Conservation (phyloP, 2,329 filamentous ascomycete species). For the Pseudocercospora eumusae region DNA sequence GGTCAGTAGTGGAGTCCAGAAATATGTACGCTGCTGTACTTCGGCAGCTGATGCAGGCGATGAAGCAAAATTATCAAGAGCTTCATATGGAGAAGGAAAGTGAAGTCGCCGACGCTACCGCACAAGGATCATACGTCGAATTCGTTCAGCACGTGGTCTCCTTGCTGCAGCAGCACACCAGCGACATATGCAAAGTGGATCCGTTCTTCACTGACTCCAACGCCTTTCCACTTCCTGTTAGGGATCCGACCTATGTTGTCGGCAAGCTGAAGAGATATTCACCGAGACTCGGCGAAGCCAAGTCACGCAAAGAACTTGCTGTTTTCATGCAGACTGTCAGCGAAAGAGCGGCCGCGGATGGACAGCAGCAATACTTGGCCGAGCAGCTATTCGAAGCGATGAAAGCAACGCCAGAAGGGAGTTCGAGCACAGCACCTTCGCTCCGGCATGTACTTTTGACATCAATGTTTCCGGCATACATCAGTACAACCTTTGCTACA, state of each 20-base stretch:
- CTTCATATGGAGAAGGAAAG: conserved; percentile 40
- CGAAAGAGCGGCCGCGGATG: conserved; percentile 59
- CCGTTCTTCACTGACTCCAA: conserved; percentile 62
- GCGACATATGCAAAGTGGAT: conserved; percentile 59
- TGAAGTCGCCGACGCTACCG: conserved; percentile 28
- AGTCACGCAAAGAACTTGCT: conserved; percentile 56
- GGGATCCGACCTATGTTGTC: conserved; percentile 64
- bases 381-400: conserved; percentile 57
- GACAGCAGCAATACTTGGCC: conserved; percentile 59
- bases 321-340: conserved; percentile 62
- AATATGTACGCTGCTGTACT: conserved; percentile 55
- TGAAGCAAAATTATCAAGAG: conserved; percentile 63
- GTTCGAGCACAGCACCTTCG: conserved; percentile 40
- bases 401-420: conserved; percentile 47
- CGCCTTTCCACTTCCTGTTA: conserved; percentile 60
- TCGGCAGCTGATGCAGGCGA: conserved; percentile 59
- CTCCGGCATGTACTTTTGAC: conserved; percentile 56
- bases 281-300: conserved; percentile 52
- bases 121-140: conserved; percentile 58
- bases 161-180: conserved; percentile 62
- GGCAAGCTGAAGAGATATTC: conserved; percentile 62
- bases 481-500: conserved; percentile 51
- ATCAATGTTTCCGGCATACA: conserved; percentile 59
- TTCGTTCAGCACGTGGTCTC: conserved; percentile 63
- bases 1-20: conserved; percentile 43